Base-by-base conservation (phyloP, 495 filamentous ascomycete genomes). In the Talaromyces ruber region DNA sequence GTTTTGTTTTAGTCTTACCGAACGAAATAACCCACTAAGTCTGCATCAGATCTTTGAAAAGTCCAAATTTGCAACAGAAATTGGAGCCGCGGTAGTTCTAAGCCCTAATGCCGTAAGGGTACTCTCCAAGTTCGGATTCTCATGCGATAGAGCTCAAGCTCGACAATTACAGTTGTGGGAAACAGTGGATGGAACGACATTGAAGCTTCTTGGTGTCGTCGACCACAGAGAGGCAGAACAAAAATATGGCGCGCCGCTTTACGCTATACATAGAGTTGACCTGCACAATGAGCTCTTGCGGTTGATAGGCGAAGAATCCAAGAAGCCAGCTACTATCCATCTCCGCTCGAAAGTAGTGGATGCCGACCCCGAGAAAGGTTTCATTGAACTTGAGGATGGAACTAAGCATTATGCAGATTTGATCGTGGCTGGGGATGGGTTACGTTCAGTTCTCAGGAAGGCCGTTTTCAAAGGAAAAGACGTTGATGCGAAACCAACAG, bases 181-280 rank as follows among this genome's bases (percentile, higher is more conserved):
- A 8, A 43, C 61, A 7, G 24, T 68, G 4, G 63, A 73, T 21
- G 77, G 72, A 1, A 58, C 29, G 14, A 69, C 60, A 0, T 58
- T 79, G 43, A 45, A 68, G 16, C 62, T 63, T 1, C 56, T 76
- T 26, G 56, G 58, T 7, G 63, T 63, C n/a, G 32, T 67, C 8
- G 72, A 77, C 52, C 28, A 25, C 24, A 59, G 55, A 11, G 7
- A 58, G 25, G 62, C 53, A 1, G 18, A 34, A 16, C 32, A 63
- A 32, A 43, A 32, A 58, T 58, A 61, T 21, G 62, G 53, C 16
- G 60, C 61, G 21, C 52, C 65, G 22, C 45, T 62, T 11, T 70
- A 73, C 34, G 64, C 73, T 2, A 69, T 80, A n/a, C 81, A 85
- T 70, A 71, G 83, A 2, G 78, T 81, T 1, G 82, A 82, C 72